Conservation (phyloP, 345 rosid genomes). For the Erysimum cheiranthoides region DNA sequence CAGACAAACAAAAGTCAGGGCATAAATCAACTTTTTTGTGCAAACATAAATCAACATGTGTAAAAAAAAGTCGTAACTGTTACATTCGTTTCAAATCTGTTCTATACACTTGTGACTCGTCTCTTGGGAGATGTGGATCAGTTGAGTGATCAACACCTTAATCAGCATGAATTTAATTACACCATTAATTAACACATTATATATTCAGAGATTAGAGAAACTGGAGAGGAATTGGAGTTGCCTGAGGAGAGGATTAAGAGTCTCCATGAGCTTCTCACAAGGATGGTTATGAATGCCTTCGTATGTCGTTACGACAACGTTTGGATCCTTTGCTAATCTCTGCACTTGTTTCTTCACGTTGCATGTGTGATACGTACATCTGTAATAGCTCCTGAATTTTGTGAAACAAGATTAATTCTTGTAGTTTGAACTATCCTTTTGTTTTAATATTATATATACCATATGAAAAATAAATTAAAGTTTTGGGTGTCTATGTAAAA, state of each 20-base stretch:
- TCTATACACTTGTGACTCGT: constrained; percentile 37
- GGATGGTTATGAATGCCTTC: constrained; percentile 91
- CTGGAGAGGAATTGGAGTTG: constrained; percentile 81
- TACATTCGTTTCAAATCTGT: constrained; percentile 20
- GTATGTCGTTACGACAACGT: constrained; percentile 82
- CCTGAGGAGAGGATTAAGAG: constrained; percentile 83
- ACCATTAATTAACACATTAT: neutral
- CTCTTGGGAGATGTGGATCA: constrained; percentile 18
- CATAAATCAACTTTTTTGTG: neutral
- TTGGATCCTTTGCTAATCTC: constrained; percentile 72
- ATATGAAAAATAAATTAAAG: neutral
- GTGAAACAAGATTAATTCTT: neutral
- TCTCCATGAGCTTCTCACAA: constrained; percentile 88
- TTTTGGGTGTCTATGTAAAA: neutral
- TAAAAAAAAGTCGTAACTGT: constrained; percentile 8
- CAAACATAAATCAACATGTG: neutral
- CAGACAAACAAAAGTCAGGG: neutral
- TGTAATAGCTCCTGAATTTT: constrained; percentile 72
- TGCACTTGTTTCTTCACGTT: constrained; percentile 92
- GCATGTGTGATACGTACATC: constrained; percentile 94
- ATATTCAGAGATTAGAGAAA: constrained; percentile 33
- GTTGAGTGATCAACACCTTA: constrained; percentile 10
- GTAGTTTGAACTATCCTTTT: neutral
- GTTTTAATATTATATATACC: neutral
- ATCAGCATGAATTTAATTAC: constrained; percentile 28